Conservation (phyloP, 2,329 filamentous ascomycete species). For the Sporothrix euskadiensis region DNA sequence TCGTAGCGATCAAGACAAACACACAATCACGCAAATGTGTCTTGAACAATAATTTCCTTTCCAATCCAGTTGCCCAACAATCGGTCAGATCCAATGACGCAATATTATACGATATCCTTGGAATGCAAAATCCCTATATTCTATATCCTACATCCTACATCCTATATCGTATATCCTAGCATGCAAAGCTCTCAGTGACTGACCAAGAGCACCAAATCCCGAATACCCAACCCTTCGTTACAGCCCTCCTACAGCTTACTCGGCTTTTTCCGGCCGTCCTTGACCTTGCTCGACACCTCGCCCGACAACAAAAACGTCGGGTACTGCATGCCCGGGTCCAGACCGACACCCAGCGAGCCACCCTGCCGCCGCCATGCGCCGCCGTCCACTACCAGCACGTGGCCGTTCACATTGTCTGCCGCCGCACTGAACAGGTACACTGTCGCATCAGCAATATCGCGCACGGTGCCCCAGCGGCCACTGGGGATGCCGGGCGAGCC, state of each 20-base stretch:
- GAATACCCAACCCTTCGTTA: not conserved
- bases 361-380: conserved; percentile 57
- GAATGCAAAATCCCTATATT: not conserved
- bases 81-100: not conserved
- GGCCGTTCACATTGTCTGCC: conserved; percentile 82
- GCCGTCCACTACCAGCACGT: conserved; percentile 73
- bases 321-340: conserved; percentile 53
- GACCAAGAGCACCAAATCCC: not conserved
- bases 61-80: not conserved
- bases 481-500: conserved; percentile 61
- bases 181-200: not conserved
- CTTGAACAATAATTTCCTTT: not conserved
- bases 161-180: not conserved
- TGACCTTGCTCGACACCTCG: conserved; percentile 44
- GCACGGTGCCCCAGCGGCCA: conserved; percentile 74
- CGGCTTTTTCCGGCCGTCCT: conserved; percentile 43
- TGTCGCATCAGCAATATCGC: conserved; percentile 90
- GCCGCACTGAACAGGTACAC: conserved; percentile 85
- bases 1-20: not conserved
- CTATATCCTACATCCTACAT: not conserved
- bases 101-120: conserved; percentile 3
- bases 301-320: conserved; percentile 52
- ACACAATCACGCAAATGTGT: not conserved
- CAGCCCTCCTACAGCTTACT: conserved; percentile 30
- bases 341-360: conserved; percentile 47